A percentile compares a stretch with the other conserved stretches of the same genome.
Conservation (phyloP, 371 early-diverging fungal species). For the Syncephalastrum monosporum region DNA sequence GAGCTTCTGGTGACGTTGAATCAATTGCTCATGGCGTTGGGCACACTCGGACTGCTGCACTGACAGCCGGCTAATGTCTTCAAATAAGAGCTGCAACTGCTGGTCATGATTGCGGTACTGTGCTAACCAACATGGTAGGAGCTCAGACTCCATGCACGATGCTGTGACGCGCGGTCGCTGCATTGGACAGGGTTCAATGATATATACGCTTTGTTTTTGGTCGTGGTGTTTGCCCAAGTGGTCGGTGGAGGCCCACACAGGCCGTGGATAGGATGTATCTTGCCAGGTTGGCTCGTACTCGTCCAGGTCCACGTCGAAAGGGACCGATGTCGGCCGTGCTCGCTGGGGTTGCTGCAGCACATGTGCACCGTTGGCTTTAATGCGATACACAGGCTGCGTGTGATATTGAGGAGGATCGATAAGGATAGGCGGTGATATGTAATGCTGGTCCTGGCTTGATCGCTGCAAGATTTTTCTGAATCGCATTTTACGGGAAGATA, state of each 20-base stretch:
- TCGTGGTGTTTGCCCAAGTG: too few species aligned
- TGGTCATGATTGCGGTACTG: background rate
- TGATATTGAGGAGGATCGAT: constrained; percentile 2
- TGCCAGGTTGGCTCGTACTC: too few species aligned
- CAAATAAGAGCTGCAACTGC: constrained; percentile 8
- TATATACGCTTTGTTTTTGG: too few species aligned
- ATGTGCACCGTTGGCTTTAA: constrained; percentile 6
- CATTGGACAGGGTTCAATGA: too few species aligned
- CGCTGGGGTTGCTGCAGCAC: constrained; percentile 2
- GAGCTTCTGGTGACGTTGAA: constrained; percentile 2
- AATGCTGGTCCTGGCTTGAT: background rate
- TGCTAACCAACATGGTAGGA: too few species aligned
- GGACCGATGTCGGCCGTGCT: too few species aligned
- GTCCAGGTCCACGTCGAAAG: too few species aligned
- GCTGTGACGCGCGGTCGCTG: too few species aligned
- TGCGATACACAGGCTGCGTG: background rate
- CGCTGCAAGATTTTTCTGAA: background rate
- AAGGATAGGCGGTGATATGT: background rate
- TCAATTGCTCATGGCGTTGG: background rate
- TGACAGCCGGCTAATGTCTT: constrained; percentile 4
- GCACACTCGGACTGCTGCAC: background rate
- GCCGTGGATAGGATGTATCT: too few species aligned
- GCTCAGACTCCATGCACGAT: too few species aligned
- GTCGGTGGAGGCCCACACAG: too few species aligned
- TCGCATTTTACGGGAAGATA: background rate